Percentiles rank a stretch among this genome's conserved stretches.
phyloP scores from a whole-genome alignment of 2,329 filamentous ascomycete genomes.

The Xylariaceae sp. region DNA sequence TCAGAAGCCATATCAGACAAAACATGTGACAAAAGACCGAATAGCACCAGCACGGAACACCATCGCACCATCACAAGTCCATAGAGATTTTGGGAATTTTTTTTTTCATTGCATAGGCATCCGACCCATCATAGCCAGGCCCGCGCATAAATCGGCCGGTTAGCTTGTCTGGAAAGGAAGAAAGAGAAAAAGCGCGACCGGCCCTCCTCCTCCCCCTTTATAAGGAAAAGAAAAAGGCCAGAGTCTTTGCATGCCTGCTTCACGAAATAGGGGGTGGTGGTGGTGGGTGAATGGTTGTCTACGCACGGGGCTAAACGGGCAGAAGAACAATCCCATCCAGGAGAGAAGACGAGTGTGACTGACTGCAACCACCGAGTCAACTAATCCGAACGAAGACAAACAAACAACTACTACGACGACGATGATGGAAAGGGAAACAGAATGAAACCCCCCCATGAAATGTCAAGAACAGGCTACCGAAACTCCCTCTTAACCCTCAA shows the following conservation, averaged over 20 bases:
- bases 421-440: constrained; percentile 4
- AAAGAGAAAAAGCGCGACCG: constrained; percentile 2
- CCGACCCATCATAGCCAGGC: constrained; percentile 18
- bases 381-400: constrained; percentile 9
- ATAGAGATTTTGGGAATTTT: constrained; percentile 12
- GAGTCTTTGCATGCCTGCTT: constrained; percentile 10
- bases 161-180: not conserved
- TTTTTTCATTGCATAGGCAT: constrained; percentile 21
- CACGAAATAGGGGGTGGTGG: not conserved
- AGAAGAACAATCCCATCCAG: not conserved
- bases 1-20: not conserved
- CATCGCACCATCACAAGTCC: not conserved
- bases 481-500: constrained; percentile 13
- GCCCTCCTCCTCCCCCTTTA: not conserved
- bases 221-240: not conserved
- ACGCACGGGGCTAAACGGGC: constrained; percentile 1
- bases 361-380: not conserved
- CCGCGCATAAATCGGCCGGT: not conserved
- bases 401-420: not conserved
- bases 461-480: constrained; percentile 13
- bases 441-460: not conserved
- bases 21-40: not conserved
- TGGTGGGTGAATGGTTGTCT: not conserved
- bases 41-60: not conserved
- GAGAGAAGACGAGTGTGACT: not conserved